phyloP scores from a whole-genome alignment of 179 eudicot genomes.

The Camellia oleifera region DNA sequence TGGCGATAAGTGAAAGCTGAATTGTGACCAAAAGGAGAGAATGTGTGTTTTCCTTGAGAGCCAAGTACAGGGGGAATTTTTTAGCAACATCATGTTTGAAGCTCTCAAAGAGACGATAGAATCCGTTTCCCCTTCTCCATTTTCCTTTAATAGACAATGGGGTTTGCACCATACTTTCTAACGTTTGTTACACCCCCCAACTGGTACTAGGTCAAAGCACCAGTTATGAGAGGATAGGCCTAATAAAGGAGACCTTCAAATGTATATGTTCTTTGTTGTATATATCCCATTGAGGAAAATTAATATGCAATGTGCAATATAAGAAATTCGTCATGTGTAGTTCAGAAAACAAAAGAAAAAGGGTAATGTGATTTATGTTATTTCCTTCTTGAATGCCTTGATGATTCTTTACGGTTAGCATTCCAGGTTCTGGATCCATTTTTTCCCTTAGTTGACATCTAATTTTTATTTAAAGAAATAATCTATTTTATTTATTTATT shows the following conservation, averaged over 20 bases:
- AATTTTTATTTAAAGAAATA: not conserved
- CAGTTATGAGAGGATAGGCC: not conserved
- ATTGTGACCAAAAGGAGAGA: not conserved
- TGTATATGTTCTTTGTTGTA: not conserved
- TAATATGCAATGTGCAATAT: not conserved
- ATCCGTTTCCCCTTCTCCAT: not conserved
- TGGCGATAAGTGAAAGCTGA: not conserved
- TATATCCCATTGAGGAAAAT: not conserved
- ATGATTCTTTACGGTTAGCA: not conserved
- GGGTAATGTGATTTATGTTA: not conserved
- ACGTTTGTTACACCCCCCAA: not conserved
- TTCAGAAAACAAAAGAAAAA: not conserved
- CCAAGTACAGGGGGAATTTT: not conserved
- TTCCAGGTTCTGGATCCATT: not conserved
- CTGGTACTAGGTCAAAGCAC: slow-evolving; percentile 1
- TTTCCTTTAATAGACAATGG: too few species aligned
- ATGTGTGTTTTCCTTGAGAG: not conserved
- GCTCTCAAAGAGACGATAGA: not conserved
- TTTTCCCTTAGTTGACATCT: not conserved
- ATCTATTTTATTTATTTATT: not conserved
- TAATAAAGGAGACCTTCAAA: not conserved
- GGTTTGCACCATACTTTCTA: not conserved
- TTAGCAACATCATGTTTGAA: not conserved
- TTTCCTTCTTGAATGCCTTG: not conserved
- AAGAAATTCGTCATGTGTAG: not conserved